Base-by-base conservation (phyloP, 2,329 filamentous ascomycete genomes). In the Teratosphaeriaceae sp. region DNA sequence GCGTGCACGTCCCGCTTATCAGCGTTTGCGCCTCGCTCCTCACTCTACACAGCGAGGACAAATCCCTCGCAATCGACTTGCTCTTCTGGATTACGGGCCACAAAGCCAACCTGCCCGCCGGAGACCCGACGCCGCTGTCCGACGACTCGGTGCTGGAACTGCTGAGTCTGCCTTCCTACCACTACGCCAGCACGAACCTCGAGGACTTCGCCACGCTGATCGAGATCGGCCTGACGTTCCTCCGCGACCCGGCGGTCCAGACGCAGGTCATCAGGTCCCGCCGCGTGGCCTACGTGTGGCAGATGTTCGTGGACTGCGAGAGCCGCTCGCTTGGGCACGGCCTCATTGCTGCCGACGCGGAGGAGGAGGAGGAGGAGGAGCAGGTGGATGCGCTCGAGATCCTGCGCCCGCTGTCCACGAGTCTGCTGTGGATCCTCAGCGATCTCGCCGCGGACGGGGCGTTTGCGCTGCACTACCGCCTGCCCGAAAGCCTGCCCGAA, bases 401-500 rank as follows among this genome's bases (percentile, higher is more conserved):
- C 9, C 46, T 60, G 6, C 35, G 39, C 13, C 50, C 57, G 3
- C 40, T 57, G 21, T 48, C 53, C n/a, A 50, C 51, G 8, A 57
- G 51, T 46, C 24, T 61, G 20, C 51, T 53, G 0, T 61, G 59
- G 58, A 48, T 48, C 43, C 43, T 61, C 9, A 60, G 57, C 12
- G 59, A 62, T 30, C 47, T 59, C 13, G 50, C 59, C 8, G 57
- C 57, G 2, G 42, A 39, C 2, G 44, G 48, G 4, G 40, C 40
- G 2, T 60, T 61, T 38, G 19, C 42, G 2, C 33, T 34, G 38
- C 9, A 13, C 2, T 53, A 54, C 38, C 21, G 18, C 7, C 33
- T 50, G 5, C n/a, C 42, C 6, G 40, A 40, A 5, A 35, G 31
- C 16, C 19, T 44, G 9, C 43, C 47, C 15, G 37, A 35, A 33